Percentiles rank a stretch among this genome's conserved stretches.
Evolutionary conservation across 768 basidiomycete species (phyloP).

Genomic region (Rhodotorula babjevae): DNA sequence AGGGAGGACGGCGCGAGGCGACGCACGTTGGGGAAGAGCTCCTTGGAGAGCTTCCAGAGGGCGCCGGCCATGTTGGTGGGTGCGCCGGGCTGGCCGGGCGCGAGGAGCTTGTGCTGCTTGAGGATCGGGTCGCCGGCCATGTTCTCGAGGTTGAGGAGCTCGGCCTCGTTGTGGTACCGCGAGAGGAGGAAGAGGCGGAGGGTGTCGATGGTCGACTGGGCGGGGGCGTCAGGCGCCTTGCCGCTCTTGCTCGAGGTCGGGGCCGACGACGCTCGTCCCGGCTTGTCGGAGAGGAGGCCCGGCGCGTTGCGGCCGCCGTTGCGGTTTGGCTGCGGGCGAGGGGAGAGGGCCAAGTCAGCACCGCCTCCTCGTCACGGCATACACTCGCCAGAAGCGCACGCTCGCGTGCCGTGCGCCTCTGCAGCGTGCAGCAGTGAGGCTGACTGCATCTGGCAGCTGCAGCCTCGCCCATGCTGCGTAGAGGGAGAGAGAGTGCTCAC

Average conservation of each 20-base stretch:
- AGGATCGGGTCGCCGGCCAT: constrained; percentile 74
- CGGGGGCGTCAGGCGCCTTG: constrained; percentile 16
- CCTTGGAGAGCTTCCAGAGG: constrained; percentile 78
- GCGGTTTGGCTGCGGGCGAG: neutral
- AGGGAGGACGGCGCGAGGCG: too few species aligned
- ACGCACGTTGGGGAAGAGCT: constrained; percentile 68
- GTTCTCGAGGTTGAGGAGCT: constrained; percentile 53
- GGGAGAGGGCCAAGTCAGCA: neutral
- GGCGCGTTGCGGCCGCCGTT: constrained; percentile 24
- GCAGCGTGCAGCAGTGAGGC: too few species aligned
- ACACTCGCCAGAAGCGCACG: too few species aligned
- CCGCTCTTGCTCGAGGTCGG: neutral
- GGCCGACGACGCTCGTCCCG: neutral
- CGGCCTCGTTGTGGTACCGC: constrained; percentile 43
- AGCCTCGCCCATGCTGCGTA: too few species aligned
- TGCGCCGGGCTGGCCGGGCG: constrained; percentile 66
- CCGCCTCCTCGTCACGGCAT: neutral
- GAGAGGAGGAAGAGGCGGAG: constrained; percentile 46
- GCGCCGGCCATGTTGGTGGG: constrained; percentile 60
- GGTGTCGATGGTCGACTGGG: constrained; percentile 30
- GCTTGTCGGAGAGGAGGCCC: constrained; percentile 23
- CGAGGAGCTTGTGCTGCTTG: constrained; percentile 62
- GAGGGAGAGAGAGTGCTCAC: constrained; percentile 1
- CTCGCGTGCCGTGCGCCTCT: too few species aligned
- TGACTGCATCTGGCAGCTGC: too few species aligned